These are phyloP conservation scores for Exophiala bonariae DNA, from an alignment of 2,329 filamentous ascomycete species.

Conservation along the genomic window DNA sequence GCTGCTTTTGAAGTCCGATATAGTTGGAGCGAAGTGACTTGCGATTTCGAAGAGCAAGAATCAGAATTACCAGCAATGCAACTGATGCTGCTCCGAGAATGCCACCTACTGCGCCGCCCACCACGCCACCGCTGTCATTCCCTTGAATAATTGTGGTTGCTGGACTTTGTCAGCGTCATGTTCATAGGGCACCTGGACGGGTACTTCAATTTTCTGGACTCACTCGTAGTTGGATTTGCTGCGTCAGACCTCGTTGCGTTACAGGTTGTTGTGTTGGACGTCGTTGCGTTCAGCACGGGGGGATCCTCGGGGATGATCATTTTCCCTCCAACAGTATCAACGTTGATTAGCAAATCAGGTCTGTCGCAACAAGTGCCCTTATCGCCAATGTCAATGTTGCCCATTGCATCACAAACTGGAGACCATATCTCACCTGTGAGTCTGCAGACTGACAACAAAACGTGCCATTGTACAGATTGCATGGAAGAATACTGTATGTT, in stretches of 20 bases:
- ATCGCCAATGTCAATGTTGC: neutral
- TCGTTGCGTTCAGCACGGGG: constrained; percentile 13
- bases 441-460: constrained; percentile 15
- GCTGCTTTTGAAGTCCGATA: constrained; percentile 2
- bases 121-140: constrained; percentile 2
- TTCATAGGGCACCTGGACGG: no score
- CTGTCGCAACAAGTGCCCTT: constrained; percentile 14
- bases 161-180: no score
- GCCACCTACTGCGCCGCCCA: constrained; percentile 9
- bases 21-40: constrained; percentile 1
- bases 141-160: no score
- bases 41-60: constrained; percentile 5
- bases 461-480: constrained; percentile 12
- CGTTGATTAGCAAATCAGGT: constrained; percentile 4
- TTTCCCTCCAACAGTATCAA: constrained; percentile 11
- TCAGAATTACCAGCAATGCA: constrained; percentile 5
- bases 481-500: constrained; percentile 11
- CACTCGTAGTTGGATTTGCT: no score
- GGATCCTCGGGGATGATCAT: constrained; percentile 12
- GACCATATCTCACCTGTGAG: neutral
- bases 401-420: neutral
- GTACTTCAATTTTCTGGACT: no score
- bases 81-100: constrained; percentile 12
- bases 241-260: no score
- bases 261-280: no score